These are phyloP conservation scores for Ganoderma lingzhi DNA, from an alignment of 1,284 basidiomycete genomes.

Conservation along the genomic window DNA sequence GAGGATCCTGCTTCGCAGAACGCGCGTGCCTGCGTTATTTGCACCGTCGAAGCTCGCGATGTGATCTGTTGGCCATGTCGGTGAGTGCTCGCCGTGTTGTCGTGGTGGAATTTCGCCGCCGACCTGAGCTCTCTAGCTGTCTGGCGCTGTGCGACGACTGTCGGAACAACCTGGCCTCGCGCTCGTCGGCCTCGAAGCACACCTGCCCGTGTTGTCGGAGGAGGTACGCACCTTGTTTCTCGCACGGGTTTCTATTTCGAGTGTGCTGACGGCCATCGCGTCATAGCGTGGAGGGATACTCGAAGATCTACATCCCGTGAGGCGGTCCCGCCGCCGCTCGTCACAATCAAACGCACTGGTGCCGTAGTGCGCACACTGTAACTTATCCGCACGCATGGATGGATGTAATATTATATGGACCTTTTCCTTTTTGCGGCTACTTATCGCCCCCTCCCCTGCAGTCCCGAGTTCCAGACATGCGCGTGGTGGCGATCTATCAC, in stretches of 20 bases:
- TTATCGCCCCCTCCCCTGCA: background rate
- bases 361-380: background rate
- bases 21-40: slow-evolving; percentile 70
- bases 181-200: slow-evolving; percentile 70
- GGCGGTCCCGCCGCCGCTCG: background rate
- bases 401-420: slow-evolving; percentile 1
- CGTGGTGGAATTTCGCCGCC: too few species aligned
- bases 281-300: slow-evolving; percentile 76
- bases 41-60: slow-evolving; percentile 71
- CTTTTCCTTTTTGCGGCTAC: background rate
- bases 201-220: slow-evolving; percentile 78
- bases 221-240: slow-evolving; percentile 46
- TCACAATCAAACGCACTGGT: background rate
- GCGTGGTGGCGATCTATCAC: background rate
- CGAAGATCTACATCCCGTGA: slow-evolving; percentile 60
- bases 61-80: slow-evolving; percentile 85
- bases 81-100: slow-evolving; percentile 47
- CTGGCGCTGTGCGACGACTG: slow-evolving; percentile 78
- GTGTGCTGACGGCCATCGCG: slow-evolving; percentile 7
- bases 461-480: background rate
- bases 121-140: slow-evolving; percentile 52
- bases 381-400: slow-evolving; percentile 6
- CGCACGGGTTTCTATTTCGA: background rate
- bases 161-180: slow-evolving; percentile 70
- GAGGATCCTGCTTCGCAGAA: slow-evolving; percentile 42